Conservation (phyloP, 257 asterid species). For the Fraxinus excelsior region DNA sequence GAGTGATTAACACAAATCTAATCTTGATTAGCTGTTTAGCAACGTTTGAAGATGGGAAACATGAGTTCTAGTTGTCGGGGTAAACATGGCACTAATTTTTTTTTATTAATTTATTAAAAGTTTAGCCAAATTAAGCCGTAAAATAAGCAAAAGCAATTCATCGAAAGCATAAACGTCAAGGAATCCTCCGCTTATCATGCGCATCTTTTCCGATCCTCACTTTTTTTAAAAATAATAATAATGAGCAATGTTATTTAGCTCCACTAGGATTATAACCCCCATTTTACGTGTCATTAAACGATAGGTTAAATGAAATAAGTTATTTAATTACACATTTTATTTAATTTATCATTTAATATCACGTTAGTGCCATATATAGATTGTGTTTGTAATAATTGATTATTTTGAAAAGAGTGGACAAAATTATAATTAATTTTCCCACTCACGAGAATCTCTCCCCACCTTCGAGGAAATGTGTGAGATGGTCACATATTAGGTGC, state of each 20-base stretch:
- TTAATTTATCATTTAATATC: no score
- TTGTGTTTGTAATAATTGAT: no score
- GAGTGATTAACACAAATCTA: slow-evolving; percentile 21
- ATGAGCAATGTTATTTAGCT: no score
- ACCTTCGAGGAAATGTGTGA: background rate
- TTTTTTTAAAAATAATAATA: background rate
- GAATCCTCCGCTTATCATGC: slow-evolving; percentile 45
- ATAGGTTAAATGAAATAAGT: no score
- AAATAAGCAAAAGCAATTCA: slow-evolving; percentile 21
- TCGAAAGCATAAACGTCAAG: slow-evolving; percentile 28
- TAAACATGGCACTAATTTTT: slow-evolving; percentile 44
- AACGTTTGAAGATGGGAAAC: slow-evolving; percentile 56
- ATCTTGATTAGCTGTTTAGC: slow-evolving; percentile 42
- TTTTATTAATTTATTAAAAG: slow-evolving; percentile 19
- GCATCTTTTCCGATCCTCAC: slow-evolving; percentile 19
- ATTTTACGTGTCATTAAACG: no score
- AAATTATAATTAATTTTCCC: slow-evolving; percentile 13
- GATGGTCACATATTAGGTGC: background rate
- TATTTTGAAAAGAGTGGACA: slow-evolving; percentile 11
- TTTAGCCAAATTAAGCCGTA: slow-evolving; percentile 18
- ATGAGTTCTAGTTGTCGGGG: slow-evolving; percentile 40
- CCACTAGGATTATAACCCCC: no score
- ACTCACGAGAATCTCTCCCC: slow-evolving; percentile 19
- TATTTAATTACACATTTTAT: no score
- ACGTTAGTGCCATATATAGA: no score